Evolutionary conservation across 164 flowering plant genomes (phyloP).

Genomic region (Chloranthus sessilifolius): DNA sequence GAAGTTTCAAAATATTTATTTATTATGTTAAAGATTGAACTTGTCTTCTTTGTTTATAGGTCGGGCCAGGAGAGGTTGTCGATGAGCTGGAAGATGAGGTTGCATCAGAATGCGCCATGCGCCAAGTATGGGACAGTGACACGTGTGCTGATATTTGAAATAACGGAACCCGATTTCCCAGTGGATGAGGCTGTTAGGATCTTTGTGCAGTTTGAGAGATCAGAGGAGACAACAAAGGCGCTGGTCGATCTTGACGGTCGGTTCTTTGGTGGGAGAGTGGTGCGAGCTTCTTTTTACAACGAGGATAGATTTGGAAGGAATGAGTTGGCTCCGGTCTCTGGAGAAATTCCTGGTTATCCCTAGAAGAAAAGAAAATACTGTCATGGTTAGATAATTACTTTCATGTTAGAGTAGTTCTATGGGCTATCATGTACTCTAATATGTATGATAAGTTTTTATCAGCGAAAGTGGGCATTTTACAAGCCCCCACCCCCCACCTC

Average conservation of each 20-base stretch:
- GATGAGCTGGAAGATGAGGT: slow-evolving; percentile 98
- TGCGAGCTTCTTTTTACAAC: slow-evolving; percentile 80
- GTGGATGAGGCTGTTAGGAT: slow-evolving; percentile 92
- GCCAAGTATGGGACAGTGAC: slow-evolving; percentile 93
- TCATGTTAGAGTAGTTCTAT: no score
- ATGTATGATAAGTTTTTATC: no score
- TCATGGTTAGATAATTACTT: no score
- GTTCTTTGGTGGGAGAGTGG: slow-evolving; percentile 88
- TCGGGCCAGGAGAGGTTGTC: slow-evolving; percentile 98
- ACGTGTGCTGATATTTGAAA: slow-evolving; percentile 88
- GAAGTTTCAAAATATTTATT: no score
- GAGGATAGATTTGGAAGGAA: slow-evolving; percentile 80
- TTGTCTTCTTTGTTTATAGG: slow-evolving; percentile 47
- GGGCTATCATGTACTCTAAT: no score
- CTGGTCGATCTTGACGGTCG: slow-evolving; percentile 85
- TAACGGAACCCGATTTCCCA: slow-evolving; percentile 89
- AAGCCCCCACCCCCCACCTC: no score
- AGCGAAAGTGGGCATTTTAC: no score
- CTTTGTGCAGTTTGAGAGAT: slow-evolving; percentile 92
- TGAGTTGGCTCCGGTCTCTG: slow-evolving; percentile 90
- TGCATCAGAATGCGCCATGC: slow-evolving; percentile 87
- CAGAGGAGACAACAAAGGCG: slow-evolving; percentile 93
- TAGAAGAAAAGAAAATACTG: slow-evolving; percentile 15
- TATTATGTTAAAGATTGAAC: no score
- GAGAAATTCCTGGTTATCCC: slow-evolving; percentile 82